Percentiles rank a stretch among this genome's conserved stretches.
Evolutionary conservation across 1,139 yeast genomes (phyloP).

Genomic region (Geotrichum klebahnii): DNA sequence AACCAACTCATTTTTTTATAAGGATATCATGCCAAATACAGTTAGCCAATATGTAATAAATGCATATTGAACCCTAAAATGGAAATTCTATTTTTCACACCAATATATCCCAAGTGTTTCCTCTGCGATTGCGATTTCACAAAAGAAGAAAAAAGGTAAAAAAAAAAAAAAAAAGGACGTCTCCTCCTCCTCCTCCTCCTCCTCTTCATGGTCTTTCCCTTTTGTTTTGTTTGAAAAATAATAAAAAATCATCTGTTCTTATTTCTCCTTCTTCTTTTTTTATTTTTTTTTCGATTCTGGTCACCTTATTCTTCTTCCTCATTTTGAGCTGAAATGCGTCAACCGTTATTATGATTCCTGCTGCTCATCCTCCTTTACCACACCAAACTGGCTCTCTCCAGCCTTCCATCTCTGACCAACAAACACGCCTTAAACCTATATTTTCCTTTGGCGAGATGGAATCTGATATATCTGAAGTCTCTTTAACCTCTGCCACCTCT

Average conservation of each 20-base stretch:
- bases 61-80: no score
- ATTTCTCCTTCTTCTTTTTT: no score
- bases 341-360: not conserved
- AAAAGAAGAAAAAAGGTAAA: no score
- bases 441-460: conserved; percentile 8
- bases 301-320: no score
- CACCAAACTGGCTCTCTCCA: not conserved
- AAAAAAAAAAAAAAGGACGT: no score
- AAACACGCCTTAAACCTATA: conserved; percentile 2
- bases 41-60: not conserved
- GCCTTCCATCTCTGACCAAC: not conserved
- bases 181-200: not conserved
- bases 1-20: not conserved
- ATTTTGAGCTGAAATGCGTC: not conserved
- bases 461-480: not conserved
- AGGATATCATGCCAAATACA: not conserved
- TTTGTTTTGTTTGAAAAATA: no score
- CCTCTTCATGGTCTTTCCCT: no score
- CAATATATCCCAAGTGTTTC: no score
- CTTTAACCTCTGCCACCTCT: not conserved
- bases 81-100: no score
- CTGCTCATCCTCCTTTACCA: not conserved
- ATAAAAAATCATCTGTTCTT: no score
- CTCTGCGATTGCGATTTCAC: no score
- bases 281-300: no score